Evolutionary conservation across 768 basidiomycete species (phyloP), one percentile per base, ranked within the genome.

Genomic region (Leccinellum luteum): DNA sequence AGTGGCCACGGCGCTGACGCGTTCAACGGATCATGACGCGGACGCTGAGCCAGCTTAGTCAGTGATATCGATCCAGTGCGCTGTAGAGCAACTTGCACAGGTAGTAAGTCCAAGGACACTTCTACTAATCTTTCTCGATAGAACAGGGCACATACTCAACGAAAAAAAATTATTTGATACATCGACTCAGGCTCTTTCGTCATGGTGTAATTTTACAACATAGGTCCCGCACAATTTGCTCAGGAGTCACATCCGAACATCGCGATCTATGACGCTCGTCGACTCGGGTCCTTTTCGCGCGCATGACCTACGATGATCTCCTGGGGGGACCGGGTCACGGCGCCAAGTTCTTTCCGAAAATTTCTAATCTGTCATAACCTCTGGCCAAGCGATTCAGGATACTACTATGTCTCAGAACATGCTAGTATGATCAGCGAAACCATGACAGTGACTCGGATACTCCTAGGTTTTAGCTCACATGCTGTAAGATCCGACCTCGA

Each of bases 11-110:
- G n/a, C 21, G 60, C 47, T 63, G 61, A 58, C 51, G 60, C 55
- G 55, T 62, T 23, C 19, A n/a, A n/a, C n/a, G 4, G 6, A 17
- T 5, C 47, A 49, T 44, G 54, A 30, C 32, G 6, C 19, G 25
- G 25, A 25, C 25, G 25, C 25, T 25, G 25, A 25, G 25, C 2
- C 14, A n/a, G 34, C 59, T 64, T 64, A 52, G 63, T 63, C 63
- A 65, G 55, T n/a, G 48, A 4, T 47, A 14, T 1, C n/a, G n/a
- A n/a, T 25, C 25, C 25, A 25, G 25, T 23, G 6, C 23, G 23
- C 9, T 12, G 23, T 27, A 27, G 45, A 47, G 27, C 15, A 13
- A 25, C 25, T 25, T 25, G 25, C n/a, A n/a, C n/a, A n/a, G n/a
- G n/a, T n/a, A n/a, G 25, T 25, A 25, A 4, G 25, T 25, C n/a